Conservation (phyloP, 345 rosid genomes). For the Erodium maritimum region DNA sequence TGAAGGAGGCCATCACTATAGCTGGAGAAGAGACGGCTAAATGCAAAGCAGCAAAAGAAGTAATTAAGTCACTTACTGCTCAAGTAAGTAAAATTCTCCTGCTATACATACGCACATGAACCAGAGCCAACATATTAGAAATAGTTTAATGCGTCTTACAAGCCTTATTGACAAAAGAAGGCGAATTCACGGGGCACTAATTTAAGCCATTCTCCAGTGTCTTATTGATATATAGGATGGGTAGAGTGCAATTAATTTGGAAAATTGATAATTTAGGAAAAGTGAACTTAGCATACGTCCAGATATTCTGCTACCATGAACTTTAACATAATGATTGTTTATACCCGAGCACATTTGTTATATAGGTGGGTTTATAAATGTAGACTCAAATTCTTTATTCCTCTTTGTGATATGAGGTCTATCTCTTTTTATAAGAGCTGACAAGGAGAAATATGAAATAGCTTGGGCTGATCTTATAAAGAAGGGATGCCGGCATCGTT, state of each 20-base stretch:
- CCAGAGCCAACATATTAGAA: not conserved
- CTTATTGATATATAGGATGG: not conserved
- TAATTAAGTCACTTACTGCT: slow-evolving; percentile 62
- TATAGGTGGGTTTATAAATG: not conserved
- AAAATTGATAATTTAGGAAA: not conserved
- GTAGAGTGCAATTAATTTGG: not conserved
- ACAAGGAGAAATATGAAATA: too few species aligned
- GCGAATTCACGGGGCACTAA: not conserved
- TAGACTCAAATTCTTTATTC: too few species aligned
- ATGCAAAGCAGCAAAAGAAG: slow-evolving; percentile 76
- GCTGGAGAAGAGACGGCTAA: slow-evolving; percentile 66
- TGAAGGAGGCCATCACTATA: slow-evolving; percentile 49
- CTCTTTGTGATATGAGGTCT: too few species aligned
- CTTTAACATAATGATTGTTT: not conserved
- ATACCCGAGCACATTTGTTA: not conserved
- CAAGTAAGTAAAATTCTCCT: slow-evolving; percentile 30
- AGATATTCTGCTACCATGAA: not conserved
- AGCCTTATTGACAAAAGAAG: not conserved
- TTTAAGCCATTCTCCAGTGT: not conserved
- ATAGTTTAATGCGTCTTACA: too few species aligned
- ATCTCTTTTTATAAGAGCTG: too few species aligned
- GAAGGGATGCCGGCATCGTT: not conserved
- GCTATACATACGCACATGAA: not conserved
- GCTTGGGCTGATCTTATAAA: too few species aligned
- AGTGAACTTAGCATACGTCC: not conserved